Evolutionary conservation across 2,329 filamentous ascomycete species (phyloP).

Genomic region (Fusarium mundagurra): DNA sequence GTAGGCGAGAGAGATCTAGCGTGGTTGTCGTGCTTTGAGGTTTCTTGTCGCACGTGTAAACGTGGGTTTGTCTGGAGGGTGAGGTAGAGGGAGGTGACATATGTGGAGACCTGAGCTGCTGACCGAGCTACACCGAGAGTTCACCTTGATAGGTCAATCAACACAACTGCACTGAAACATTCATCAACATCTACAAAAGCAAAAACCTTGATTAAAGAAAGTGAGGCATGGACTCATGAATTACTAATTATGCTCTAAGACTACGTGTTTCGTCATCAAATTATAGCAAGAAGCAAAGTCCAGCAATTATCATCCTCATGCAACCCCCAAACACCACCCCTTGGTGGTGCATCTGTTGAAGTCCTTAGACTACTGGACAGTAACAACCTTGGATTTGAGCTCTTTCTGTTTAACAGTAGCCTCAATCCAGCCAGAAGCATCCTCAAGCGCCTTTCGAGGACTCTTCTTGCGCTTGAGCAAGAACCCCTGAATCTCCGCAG

Average conservation of each 20-base stretch:
- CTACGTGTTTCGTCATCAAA: not conserved
- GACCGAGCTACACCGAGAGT: slow-evolving; percentile 38
- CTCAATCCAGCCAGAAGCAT: slow-evolving; percentile 64
- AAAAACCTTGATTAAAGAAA: not conserved
- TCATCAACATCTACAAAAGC: not conserved
- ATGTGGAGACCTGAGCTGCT: slow-evolving; percentile 39
- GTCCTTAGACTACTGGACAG: slow-evolving; percentile 54
- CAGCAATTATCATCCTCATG: not conserved
- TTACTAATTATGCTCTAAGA: not conserved
- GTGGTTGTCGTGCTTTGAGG: not conserved
- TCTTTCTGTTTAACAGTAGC: slow-evolving; percentile 62
- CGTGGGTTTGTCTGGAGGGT: slow-evolving; percentile 27
- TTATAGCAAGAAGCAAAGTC: not conserved
- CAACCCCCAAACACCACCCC: not conserved
- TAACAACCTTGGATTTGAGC: slow-evolving; percentile 57
- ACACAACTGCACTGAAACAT: not conserved
- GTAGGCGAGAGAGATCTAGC: not conserved
- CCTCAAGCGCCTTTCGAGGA: slow-evolving; percentile 63
- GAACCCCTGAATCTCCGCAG: slow-evolving; percentile 73
- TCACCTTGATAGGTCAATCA: slow-evolving; percentile 13
- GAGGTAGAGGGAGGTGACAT: slow-evolving; percentile 12
- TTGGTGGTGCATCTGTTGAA: not conserved
- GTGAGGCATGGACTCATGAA: not conserved
- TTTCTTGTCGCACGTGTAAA: slow-evolving; percentile 34
- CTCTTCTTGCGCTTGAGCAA: slow-evolving; percentile 70